Percentiles rank a stretch among this genome's conserved stretches.
Evolutionary conservation across 1,139 yeast species (phyloP).

Genomic region (Kodamaea arcana): DNA sequence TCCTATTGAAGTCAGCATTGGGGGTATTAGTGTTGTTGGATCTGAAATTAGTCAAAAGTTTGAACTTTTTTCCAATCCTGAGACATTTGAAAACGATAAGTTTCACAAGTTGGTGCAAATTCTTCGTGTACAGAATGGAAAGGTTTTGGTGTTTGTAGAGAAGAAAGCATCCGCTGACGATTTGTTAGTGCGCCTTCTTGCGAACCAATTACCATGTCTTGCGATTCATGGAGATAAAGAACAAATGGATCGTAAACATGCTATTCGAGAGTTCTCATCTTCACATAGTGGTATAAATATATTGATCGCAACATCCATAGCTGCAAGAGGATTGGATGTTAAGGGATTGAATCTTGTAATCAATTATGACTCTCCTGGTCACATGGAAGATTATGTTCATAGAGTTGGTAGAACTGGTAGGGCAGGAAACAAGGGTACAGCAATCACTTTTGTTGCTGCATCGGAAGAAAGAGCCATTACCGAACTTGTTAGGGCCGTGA

Average conservation of each 20-base stretch:
- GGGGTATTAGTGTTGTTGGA: conserved; percentile 80
- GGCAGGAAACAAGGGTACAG: conserved; percentile 77
- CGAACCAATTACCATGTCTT: conserved; percentile 54
- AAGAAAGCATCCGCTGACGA: conserved; percentile 80
- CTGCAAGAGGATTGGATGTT: conserved; percentile 94
- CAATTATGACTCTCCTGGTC: conserved; percentile 86
- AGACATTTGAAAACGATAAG: conserved; percentile 21
- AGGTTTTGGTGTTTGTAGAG: conserved; percentile 79
- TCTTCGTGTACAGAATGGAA: conserved; percentile 47
- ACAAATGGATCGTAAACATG: conserved; percentile 75
- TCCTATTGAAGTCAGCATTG: conserved; percentile 78
- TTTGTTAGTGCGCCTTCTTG: conserved; percentile 53
- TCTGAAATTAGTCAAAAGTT: conserved; percentile 74
- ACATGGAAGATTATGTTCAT: conserved; percentile 94
- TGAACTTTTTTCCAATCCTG: conserved; percentile 42
- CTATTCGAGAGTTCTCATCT: conserved; percentile 65
- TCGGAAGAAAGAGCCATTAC: conserved; percentile 66
- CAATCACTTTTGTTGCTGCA: conserved; percentile 66
- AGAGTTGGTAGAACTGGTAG: conserved; percentile 96
- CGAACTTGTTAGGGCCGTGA: conserved; percentile 70
- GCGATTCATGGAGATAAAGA: conserved; percentile 93
- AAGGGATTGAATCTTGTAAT: conserved; percentile 75
- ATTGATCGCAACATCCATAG: conserved; percentile 86
- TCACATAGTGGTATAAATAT: conserved; percentile 52
- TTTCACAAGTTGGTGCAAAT: conserved; percentile 52